Conservation (phyloP, 148 eudicot genomes). For the Vaccinium corymbosum region DNA sequence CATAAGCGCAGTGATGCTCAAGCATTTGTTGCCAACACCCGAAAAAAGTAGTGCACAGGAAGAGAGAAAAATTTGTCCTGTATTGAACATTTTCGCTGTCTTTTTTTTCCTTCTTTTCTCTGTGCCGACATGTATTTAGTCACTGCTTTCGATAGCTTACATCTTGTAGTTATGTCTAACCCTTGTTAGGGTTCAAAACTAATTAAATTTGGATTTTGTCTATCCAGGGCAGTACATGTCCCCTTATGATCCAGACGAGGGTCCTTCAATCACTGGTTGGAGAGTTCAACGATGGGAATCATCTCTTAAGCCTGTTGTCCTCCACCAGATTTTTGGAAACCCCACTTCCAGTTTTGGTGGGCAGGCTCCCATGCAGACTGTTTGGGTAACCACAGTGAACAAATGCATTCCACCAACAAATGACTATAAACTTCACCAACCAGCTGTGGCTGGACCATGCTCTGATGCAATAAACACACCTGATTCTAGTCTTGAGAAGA, state of each 20-base stretch:
- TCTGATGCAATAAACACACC: conserved; percentile 36
- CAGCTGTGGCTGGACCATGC: conserved; percentile 27
- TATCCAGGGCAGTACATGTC: conserved; percentile 96
- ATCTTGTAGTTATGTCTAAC: not conserved
- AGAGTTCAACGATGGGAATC: conserved; percentile 99
- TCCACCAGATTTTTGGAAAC: conserved; percentile 96
- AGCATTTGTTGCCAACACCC: not conserved
- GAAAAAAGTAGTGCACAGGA: not conserved
- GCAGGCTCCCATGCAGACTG: conserved; percentile 94
- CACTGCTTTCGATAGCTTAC: not conserved
- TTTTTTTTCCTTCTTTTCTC: not conserved
- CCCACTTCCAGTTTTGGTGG: conserved; percentile 92
- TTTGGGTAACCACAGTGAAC: conserved; percentile 92
- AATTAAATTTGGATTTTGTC: conserved; percentile 12
- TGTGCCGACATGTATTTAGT: not conserved
- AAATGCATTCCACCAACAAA: conserved; percentile 75
- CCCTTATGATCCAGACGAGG: conserved; percentile 99
- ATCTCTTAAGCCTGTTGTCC: conserved; percentile 88
- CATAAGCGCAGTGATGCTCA: not conserved
- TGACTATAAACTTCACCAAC: conserved; percentile 55
- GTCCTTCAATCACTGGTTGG: conserved; percentile 97
- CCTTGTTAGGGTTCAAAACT: conserved; percentile 11
- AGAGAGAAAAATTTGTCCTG: not conserved
- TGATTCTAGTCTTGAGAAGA: conserved; percentile 50
- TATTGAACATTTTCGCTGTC: not conserved